Evolutionary conservation across 2,329 filamentous ascomycete genomes (phyloP).

Genomic region (Arthroderma sp.): DNA sequence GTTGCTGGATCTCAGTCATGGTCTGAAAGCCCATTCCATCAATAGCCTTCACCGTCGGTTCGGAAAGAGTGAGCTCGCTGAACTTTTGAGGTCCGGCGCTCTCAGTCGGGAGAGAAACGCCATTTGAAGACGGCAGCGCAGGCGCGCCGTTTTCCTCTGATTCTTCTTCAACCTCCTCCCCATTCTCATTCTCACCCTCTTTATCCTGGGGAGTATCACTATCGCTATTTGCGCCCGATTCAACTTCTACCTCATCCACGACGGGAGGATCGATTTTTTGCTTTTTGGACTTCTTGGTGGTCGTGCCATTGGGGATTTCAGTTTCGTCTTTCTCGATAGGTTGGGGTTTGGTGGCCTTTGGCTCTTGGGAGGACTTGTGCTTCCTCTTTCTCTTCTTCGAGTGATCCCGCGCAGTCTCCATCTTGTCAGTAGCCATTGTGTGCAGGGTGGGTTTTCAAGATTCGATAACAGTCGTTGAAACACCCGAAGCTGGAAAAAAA

Average conservation of each 20-base stretch:
- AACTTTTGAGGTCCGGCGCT: slow-evolving; percentile 43
- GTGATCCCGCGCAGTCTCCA: slow-evolving; percentile 26
- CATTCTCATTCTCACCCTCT: slow-evolving; percentile 22
- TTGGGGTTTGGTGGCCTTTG: slow-evolving; percentile 4
- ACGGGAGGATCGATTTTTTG: slow-evolving; percentile 24
- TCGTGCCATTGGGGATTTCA: not conserved
- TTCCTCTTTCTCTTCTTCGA: slow-evolving; percentile 35
- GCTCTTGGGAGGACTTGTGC: slow-evolving; percentile 20
- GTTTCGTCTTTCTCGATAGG: not conserved
- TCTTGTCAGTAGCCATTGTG: slow-evolving; percentile 8
- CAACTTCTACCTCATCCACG: slow-evolving; percentile 17
- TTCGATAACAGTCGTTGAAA: too few relatives aligned
- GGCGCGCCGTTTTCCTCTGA: slow-evolving; percentile 17
- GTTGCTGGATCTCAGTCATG: slow-evolving; percentile 90
- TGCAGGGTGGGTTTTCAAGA: too few relatives aligned
- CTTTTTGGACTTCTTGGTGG: slow-evolving; percentile 20
- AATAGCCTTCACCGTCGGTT: slow-evolving; percentile 46
- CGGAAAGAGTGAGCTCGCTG: slow-evolving; percentile 2
- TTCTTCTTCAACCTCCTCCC: slow-evolving; percentile 22
- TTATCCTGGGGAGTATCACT: not conserved
- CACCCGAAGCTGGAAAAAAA: too few relatives aligned
- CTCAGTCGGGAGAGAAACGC: slow-evolving; percentile 45
- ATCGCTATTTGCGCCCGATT: slow-evolving; percentile 1
- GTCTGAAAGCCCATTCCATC: slow-evolving; percentile 82
- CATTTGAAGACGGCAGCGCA: slow-evolving; percentile 39